phyloP scores from a whole-genome alignment of 2,329 filamentous ascomycete species.

The Nothopassalora personata region DNA sequence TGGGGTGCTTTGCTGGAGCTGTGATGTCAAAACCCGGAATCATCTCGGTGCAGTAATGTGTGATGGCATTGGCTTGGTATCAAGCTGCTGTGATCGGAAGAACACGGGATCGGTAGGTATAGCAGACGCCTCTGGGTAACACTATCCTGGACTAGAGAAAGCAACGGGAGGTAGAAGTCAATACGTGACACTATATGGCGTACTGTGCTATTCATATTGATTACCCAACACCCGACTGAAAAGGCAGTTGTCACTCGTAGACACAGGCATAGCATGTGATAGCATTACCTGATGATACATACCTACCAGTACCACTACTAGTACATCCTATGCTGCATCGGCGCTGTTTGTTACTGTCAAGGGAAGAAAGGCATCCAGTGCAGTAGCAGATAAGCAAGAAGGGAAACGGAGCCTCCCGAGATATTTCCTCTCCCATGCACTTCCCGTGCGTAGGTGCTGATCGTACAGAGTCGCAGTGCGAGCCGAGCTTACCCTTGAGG shows the following conservation, averaged over 20 bases:
- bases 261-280: not conserved
- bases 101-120: not conserved
- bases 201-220: not conserved
- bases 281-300: not conserved
- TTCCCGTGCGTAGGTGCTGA: slow-evolving; percentile 5
- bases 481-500: slow-evolving; percentile 34
- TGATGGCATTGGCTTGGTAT: not conserved
- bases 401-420: slow-evolving; percentile 23
- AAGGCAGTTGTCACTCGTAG: not conserved
- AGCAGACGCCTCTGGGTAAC: not conserved
- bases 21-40: not conserved
- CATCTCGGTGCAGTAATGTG: not conserved
- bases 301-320: not conserved
- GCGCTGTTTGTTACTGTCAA: not conserved
- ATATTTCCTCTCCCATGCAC: slow-evolving; percentile 4
- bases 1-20: not conserved
- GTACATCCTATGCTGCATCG: not conserved
- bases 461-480: slow-evolving; percentile 17
- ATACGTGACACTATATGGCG: not conserved
- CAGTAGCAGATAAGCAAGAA: slow-evolving; percentile 9
- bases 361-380: not conserved
- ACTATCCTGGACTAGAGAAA: not conserved
- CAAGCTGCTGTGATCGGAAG: not conserved
- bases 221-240: not conserved
- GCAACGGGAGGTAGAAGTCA: not conserved